A percentile compares a stretch with the other conserved stretches of the same genome.
Evolutionary conservation across 805 yeast species (phyloP).

Genomic region (Saccharomycopsis synnaedendra): DNA sequence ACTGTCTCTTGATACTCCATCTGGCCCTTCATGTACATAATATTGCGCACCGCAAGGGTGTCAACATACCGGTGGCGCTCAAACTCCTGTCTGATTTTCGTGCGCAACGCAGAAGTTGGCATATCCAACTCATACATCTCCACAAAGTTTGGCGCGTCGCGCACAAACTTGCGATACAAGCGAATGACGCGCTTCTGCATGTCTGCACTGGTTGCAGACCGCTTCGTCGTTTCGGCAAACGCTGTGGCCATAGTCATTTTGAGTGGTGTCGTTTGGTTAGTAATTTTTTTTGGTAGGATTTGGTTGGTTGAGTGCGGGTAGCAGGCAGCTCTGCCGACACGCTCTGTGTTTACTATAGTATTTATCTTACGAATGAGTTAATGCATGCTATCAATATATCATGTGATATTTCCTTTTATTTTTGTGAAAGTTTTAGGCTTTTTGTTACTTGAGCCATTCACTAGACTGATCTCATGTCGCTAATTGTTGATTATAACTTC

Average conservation of each 20-base stretch:
- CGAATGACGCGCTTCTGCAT: slow-evolving; percentile 53
- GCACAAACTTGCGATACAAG: slow-evolving; percentile 61
- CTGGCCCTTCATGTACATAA: slow-evolving; percentile 70
- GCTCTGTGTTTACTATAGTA: neutral
- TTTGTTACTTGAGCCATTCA: too few species aligned
- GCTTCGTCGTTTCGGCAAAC: slow-evolving; percentile 71
- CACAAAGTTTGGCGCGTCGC: slow-evolving; percentile 47
- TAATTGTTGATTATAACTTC: too few species aligned
- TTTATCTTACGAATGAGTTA: neutral
- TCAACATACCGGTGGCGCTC: slow-evolving; percentile 72
- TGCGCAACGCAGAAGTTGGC: slow-evolving; percentile 69
- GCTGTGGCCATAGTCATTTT: slow-evolving; percentile 63
- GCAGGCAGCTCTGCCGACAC: too few species aligned
- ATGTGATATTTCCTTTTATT: neutral
- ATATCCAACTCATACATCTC: slow-evolving; percentile 63
- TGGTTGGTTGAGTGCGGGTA: too few species aligned
- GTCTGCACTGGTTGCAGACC: slow-evolving; percentile 48
- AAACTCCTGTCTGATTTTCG: slow-evolving; percentile 81
- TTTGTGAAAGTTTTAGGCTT: too few species aligned
- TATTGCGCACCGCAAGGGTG: slow-evolving; percentile 54
- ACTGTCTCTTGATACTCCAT: slow-evolving; percentile 85
- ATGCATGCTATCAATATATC: neutral
- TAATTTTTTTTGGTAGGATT: too few species aligned
- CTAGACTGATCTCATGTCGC: too few species aligned
- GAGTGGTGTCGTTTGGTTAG: neutral